A percentile compares a stretch with the other conserved stretches of the same genome.
Conservation (phyloP, 2,329 filamentous ascomycete genomes). For the Aphanocladium album region DNA sequence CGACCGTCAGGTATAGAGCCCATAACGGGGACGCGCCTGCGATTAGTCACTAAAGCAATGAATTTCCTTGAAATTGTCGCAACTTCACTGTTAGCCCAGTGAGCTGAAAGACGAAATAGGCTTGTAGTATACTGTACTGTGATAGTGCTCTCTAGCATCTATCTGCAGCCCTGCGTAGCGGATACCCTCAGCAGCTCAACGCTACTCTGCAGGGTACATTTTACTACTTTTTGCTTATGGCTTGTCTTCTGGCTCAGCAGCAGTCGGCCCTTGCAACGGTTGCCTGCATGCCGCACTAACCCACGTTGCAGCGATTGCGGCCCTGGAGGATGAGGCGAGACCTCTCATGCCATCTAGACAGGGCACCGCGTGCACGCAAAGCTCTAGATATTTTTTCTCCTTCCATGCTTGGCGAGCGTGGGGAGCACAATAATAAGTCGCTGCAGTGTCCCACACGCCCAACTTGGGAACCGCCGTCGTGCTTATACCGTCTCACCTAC, state of each 20-base stretch:
- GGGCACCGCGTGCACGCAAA: neutral
- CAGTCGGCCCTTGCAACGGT: neutral
- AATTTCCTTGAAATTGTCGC: neutral
- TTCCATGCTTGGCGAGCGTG: neutral
- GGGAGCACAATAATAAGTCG: neutral
- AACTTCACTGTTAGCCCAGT: neutral
- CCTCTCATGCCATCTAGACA: neutral
- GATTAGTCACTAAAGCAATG: neutral
- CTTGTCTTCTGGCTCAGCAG: neutral
- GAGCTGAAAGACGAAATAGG: neutral
- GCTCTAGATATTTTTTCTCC: neutral
- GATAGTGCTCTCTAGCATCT: neutral
- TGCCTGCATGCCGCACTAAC: neutral
- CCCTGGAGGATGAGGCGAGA: neutral
- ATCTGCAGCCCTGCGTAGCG: neutral
- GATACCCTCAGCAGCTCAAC: neutral
- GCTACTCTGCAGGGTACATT: neutral
- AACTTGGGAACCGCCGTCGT: neutral
- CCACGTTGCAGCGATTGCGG: neutral
- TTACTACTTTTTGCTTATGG: neutral
- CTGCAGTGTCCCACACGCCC: neutral
- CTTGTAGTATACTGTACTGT: neutral
- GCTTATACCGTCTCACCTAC: slow-evolving; percentile 13
- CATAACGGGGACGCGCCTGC: neutral
- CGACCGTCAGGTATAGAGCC: neutral